Evolutionary conservation across 2,329 filamentous ascomycete genomes (phyloP).

Genomic region (Chrysoporthe cubensis): DNA sequence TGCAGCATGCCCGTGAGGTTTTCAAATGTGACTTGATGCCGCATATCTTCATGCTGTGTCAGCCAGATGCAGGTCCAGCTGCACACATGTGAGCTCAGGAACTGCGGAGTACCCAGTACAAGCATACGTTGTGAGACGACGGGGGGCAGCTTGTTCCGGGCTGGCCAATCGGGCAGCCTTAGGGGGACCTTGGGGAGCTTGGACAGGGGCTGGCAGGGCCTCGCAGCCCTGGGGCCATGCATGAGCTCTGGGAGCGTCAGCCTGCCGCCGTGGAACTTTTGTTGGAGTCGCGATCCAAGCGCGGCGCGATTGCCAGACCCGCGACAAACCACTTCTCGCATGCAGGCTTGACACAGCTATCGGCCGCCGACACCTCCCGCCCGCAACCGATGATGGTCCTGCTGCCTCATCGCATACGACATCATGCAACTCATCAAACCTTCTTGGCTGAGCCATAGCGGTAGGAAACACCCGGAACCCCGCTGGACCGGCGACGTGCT

Average conservation of each 20-base stretch:
- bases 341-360: slow-evolving; percentile 4
- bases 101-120: neutral
- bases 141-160: slow-evolving; percentile 16
- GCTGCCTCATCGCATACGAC: slow-evolving; percentile 21
- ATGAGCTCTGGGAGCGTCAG: slow-evolving; percentile 15
- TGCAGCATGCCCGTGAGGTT: neutral
- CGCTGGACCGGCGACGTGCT: slow-evolving; percentile 18
- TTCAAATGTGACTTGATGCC: neutral
- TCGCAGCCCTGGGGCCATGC: neutral
- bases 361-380: neutral
- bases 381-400: slow-evolving; percentile 24
- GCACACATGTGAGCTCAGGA: neutral
- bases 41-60: neutral
- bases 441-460: slow-evolving; percentile 92
- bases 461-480: slow-evolving; percentile 49
- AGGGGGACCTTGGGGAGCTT: neutral
- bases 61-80: neutral
- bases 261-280: slow-evolving; percentile 18
- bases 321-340: slow-evolving; percentile 23
- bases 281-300: slow-evolving; percentile 16
- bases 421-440: slow-evolving; percentile 86
- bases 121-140: neutral
- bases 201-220: slow-evolving; percentile 5
- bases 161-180: slow-evolving; percentile 26
- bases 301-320: slow-evolving; percentile 24